Base-by-base conservation (phyloP, 441 rosid species). In the Erodium trifolium region DNA sequence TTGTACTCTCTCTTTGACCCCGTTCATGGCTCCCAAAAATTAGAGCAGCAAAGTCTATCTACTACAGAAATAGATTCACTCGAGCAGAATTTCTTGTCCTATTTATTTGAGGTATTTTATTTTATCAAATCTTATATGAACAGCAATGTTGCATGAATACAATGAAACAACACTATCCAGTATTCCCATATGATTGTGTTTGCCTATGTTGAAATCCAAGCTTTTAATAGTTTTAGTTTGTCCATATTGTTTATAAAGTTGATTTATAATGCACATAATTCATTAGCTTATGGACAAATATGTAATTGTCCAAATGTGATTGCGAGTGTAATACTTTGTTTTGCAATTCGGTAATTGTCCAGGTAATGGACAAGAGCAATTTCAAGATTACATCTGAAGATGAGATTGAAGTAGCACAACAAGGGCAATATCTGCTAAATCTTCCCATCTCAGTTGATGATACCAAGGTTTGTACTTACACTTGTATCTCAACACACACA, bases 351-450 rank as follows among this genome's bases (percentile, higher is more conserved):
- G 11, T 0, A 29, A 3, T 37, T 65, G 4, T 65, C 3, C 85
- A 92, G 97, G 87, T 89, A 49, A 89, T 88, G 94, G 88, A 92
- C 9, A 87, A 88, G 83, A 92, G 96, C 82, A 92, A 89, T 69
- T 92, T 92, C 79, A 87, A 87, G 76, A 72, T 90, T 66, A 72
- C 84, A 16, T 75, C 84, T 1, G 79, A 87, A 63, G 84, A 84
- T 11, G 98, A 90, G 84, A 82, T 90, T 75, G 87, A 87, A 60
- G 78, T 89, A 75, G 96, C 98, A 43, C 87, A 73, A 43, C 80
- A 92, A 62, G 93, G 84, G 41, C 91, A 90, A 78, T 92, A 92
- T 72, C 96, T 83, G 75, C 84, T 92, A 12, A 88, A 90, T 82
- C 90, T 90, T 71, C 96, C 98, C 29, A 92, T 92, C 62, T 76